Evolutionary conservation across 2,329 filamentous ascomycete genomes (phyloP), one percentile per base, ranked within the genome.

Genomic region (Aureobasidium sp.): DNA sequence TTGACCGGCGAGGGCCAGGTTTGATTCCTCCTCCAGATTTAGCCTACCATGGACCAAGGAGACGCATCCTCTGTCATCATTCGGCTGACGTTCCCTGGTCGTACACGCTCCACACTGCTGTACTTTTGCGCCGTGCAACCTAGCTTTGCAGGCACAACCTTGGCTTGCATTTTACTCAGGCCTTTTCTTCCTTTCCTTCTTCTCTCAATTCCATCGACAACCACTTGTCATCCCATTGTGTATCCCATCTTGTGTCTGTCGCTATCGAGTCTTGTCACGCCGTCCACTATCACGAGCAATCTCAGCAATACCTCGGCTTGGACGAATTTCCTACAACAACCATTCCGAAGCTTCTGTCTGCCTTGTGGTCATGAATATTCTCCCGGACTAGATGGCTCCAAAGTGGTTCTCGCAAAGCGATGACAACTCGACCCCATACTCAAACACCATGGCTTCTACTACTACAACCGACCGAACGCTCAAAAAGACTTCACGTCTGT

Each of bases 341-440:
- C 13, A 3, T n/a, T 34, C 17, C 46, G 13, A 37, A 44, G 8
- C 34, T 26, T 61, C 36, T n/a, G 10, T 39, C 44, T 50, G 17
- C 29, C 56, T 9, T 43, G 6, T 61, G 57, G 46, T 51, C 57
- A 59, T 59, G 55, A 59, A 59, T 59, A 8, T n/a, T 59, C 43
- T 46, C 43, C 55, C 41, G 43, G 55, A 59, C 55, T 59, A 59
- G 43, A 59, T 59, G 55, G 29, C 55, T 59, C 43, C 41, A 59
- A 59, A 59, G 43, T 59, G 56, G 56, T 59, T 50, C 41, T 59
- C 56, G 56, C 56, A 59, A 41, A 59, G 56, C 26, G 56, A 59
- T 50, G 43, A 59, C 34, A 50, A 6, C 29, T 41, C 29, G 36
- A 15, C 39, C n/a, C 46, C 34, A 50, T 24, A 50, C 13, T 17